Conservation (phyloP, 169 alveolate species). For the Eimeria falciformis region DNA sequence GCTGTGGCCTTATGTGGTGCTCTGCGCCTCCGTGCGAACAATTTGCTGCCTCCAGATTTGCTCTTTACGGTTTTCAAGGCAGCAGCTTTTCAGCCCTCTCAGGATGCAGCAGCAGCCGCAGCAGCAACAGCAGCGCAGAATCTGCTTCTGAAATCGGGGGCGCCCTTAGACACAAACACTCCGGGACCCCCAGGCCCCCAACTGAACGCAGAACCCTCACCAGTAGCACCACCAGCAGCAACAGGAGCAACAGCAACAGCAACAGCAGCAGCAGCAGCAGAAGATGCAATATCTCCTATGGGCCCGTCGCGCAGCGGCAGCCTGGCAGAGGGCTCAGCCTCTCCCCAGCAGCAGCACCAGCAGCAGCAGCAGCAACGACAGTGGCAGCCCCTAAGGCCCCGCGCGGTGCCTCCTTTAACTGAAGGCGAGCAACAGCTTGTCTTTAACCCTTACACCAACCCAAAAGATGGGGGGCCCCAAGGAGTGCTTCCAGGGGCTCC, state of each 20-base stretch:
- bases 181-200: background rate
- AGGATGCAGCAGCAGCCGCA: constrained; percentile 49
- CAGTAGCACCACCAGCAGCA: background rate
- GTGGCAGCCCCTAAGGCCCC: constrained; percentile 49
- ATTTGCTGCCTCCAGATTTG: constrained; percentile 19
- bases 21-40: background rate
- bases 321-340: background rate
- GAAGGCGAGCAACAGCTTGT: constrained; percentile 39
- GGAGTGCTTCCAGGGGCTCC: constrained; percentile 22
- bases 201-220: background rate
- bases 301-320: constrained; percentile 19
- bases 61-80: constrained; percentile 1
- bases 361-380: constrained; percentile 28
- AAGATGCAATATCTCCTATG: background rate
- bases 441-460: constrained; percentile 3
- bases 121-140: constrained; percentile 24
- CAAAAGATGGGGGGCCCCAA: constrained; percentile 12
- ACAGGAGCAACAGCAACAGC: background rate
- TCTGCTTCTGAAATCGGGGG: background rate
- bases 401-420: constrained; percentile 11
- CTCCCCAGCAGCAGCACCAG: constrained; percentile 10
- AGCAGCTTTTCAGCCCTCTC: constrained; percentile 32
- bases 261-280: constrained; percentile 52
- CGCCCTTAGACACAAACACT: too few relatives aligned
- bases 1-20: constrained; percentile 35